These are phyloP conservation scores for Aspergillus luchuensis DNA, from an alignment of 2,329 filamentous ascomycete species.

Conservation along the genomic window DNA sequence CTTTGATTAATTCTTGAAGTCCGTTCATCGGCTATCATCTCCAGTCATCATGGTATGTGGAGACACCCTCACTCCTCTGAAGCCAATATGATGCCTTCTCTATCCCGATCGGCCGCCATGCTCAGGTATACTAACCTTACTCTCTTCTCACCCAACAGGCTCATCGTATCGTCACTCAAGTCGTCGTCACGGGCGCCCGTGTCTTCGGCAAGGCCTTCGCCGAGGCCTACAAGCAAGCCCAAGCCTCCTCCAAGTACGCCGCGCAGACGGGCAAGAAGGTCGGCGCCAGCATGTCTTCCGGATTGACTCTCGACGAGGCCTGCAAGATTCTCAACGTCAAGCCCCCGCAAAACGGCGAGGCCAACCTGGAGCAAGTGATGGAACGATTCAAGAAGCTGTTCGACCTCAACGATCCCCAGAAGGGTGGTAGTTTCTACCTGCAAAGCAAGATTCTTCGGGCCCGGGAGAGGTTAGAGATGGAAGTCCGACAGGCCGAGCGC, in stretches of 20 bases:
- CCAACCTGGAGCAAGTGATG: slow-evolving; percentile 77
- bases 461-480: slow-evolving; percentile 86
- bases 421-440: slow-evolving; percentile 95
- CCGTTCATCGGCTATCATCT: not conserved
- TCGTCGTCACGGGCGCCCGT: slow-evolving; percentile 84
- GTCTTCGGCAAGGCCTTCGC: slow-evolving; percentile 90
- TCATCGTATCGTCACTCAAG: slow-evolving; percentile 91
- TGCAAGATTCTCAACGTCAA: slow-evolving; percentile 97
- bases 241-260: slow-evolving; percentile 80
- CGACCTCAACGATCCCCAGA: slow-evolving; percentile 90
- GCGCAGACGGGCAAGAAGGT: slow-evolving; percentile 63
- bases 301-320: slow-evolving; percentile 92
- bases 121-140: slow-evolving; percentile 1
- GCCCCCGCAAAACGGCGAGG: slow-evolving; percentile 75
- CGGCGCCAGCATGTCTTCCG: slow-evolving; percentile 61
- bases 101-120: not conserved
- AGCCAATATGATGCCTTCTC: not conserved
- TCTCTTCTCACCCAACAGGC: slow-evolving; percentile 58
- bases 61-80: not conserved
- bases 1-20: not conserved
- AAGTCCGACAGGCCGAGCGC: slow-evolving; percentile 72
- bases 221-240: slow-evolving; percentile 94
- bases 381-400: slow-evolving; percentile 92
- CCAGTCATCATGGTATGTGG: slow-evolving; percentile 14
- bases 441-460: slow-evolving; percentile 95